phyloP scores from a whole-genome alignment of 1,284 basidiomycete genomes.

The Rhizoctonia solani region DNA sequence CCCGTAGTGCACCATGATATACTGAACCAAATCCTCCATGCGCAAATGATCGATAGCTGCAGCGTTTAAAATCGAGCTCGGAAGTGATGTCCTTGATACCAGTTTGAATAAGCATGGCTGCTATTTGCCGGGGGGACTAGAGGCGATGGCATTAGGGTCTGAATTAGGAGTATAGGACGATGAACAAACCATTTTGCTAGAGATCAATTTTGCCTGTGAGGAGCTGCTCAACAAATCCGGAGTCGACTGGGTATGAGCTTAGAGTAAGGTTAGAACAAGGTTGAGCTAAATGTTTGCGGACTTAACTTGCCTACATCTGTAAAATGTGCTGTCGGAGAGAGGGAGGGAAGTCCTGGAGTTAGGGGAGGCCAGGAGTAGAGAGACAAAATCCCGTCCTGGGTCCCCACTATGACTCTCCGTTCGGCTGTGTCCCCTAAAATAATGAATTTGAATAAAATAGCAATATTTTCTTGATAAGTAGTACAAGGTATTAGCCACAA shows the following conservation, averaged over 20 bases:
- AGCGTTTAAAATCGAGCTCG: background rate
- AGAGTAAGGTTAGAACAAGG: background rate
- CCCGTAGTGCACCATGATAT: background rate
- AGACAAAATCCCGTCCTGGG: too few species aligned
- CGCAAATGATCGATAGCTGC: background rate
- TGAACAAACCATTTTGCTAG: background rate
- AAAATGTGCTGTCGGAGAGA: too few species aligned
- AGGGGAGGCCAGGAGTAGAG: too few species aligned
- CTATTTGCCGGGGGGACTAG: background rate
- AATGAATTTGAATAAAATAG: too few species aligned
- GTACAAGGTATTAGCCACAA: too few species aligned
- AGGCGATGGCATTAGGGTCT: background rate
- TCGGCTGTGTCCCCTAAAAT: too few species aligned
- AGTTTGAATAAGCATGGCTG: background rate
- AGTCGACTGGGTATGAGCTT: background rate
- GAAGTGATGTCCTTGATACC: slow-evolving; percentile 15
- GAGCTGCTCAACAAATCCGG: background rate
- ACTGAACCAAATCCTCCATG: slow-evolving; percentile 3
- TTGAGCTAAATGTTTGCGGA: too few species aligned
- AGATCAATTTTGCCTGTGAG: background rate
- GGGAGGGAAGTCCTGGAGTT: too few species aligned
- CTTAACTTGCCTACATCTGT: too few species aligned
- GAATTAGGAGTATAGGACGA: background rate
- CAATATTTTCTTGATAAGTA: too few species aligned
- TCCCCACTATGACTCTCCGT: too few species aligned